Evolutionary conservation across 2,329 filamentous ascomycete species (phyloP).

Genomic region (Fusarium gaditjirri): DNA sequence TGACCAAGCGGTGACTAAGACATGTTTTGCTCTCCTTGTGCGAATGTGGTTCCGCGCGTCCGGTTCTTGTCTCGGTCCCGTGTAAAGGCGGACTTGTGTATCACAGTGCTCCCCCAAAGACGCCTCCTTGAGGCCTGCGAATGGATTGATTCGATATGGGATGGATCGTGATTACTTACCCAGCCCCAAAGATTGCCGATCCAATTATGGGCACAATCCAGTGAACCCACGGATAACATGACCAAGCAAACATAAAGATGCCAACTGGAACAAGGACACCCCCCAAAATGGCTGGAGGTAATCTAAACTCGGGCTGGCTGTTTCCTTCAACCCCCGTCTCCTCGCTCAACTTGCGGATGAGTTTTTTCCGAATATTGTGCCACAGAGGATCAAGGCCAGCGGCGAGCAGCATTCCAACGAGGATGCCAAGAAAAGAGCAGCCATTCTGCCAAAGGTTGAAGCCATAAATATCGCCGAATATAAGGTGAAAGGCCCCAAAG

Average conservation of each 20-base stretch:
- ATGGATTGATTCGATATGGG: constrained; percentile 8
- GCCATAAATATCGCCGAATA: constrained; percentile 78
- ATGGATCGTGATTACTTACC: constrained; percentile 65
- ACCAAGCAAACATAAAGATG: constrained; percentile 91
- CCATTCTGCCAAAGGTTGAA: constrained; percentile 84
- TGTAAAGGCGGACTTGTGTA: not conserved
- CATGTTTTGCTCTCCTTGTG: constrained; percentile 1
- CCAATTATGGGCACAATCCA: constrained; percentile 83
- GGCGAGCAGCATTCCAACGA: constrained; percentile 74
- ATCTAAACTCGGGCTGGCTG: constrained; percentile 86
- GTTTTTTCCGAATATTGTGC: constrained; percentile 66
- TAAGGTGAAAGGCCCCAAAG: constrained; percentile 86
- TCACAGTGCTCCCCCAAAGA: not conserved
- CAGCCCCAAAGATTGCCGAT: constrained; percentile 75
- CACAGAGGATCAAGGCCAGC: constrained; percentile 73
- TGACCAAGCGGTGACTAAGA: constrained; percentile 50
- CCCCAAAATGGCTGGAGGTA: constrained; percentile 81
- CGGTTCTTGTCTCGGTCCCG: constrained; percentile 28
- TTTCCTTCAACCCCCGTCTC: constrained; percentile 64
- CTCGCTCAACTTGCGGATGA: constrained; percentile 64
- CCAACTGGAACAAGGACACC: constrained; percentile 81
- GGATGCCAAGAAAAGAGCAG: constrained; percentile 78
- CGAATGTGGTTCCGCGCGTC: constrained; percentile 14
- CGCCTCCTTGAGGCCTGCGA: constrained; percentile 13
- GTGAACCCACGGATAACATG: constrained; percentile 77